Evolutionary conservation across 108 stramenopile genomes (phyloP).

Genomic region (Schizochytrium sp.): DNA sequence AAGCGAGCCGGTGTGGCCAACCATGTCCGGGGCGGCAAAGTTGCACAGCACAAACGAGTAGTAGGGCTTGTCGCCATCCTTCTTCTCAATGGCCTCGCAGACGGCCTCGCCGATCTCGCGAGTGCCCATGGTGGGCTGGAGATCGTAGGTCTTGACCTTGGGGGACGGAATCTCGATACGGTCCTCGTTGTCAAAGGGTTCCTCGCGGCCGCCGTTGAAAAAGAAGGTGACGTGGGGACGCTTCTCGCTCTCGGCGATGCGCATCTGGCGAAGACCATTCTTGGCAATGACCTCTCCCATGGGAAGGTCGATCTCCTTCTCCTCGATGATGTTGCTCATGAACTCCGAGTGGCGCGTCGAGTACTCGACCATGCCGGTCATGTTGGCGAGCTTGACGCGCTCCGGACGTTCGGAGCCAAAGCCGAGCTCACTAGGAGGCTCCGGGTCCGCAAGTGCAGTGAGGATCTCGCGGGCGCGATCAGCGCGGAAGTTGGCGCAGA

Average conservation of each 20-base stretch:
- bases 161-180: neutral
- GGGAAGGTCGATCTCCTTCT: neutral
- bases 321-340: neutral
- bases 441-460: neutral
- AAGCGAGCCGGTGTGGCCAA: neutral
- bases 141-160: slow-evolving; percentile 10
- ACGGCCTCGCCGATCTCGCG: neutral
- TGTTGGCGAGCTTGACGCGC: neutral
- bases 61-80: neutral
- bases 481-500: slow-evolving; percentile 11
- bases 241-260: slow-evolving; percentile 14
- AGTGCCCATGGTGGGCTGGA: neutral
- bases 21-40: slow-evolving; percentile 16
- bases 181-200: neutral
- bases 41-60: slow-evolving; percentile 2
- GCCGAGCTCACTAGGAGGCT: slow-evolving; percentile 4
- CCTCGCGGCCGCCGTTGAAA: slow-evolving; percentile 3
- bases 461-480: slow-evolving; percentile 16
- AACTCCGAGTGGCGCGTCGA: neutral
- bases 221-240: slow-evolving; percentile 5
- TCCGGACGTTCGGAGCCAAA: neutral
- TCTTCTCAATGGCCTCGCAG: slow-evolving; percentile 5
- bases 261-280: neutral
- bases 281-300: neutral
- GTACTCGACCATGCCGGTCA: slow-evolving; percentile 5